A percentile compares a stretch with the other conserved stretches of the same genome.
Evolutionary conservation across 2,329 filamentous ascomycete species (phyloP).

Genomic region (Fusarium sp.): DNA sequence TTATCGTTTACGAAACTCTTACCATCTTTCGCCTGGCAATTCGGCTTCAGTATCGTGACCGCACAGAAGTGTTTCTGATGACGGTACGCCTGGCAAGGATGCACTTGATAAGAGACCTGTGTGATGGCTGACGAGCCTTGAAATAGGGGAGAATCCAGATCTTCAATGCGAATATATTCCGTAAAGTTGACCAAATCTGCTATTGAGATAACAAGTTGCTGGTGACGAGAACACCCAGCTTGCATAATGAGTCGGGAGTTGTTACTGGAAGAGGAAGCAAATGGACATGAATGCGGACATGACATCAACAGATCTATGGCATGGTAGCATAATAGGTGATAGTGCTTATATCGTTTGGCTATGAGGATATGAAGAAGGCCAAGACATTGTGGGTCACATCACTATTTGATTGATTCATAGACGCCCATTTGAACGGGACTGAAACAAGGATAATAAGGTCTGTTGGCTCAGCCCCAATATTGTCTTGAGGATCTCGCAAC

Average conservation of each 20-base stretch:
- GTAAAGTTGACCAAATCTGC: constrained; percentile 1
- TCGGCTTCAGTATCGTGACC: constrained; percentile 14
- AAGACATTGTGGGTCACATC: constrained; percentile 17
- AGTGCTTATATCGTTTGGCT: constrained; percentile 19
- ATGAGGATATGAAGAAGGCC: background rate
- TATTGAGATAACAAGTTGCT: background rate
- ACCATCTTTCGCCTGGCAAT: constrained; percentile 28
- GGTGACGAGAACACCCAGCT: background rate
- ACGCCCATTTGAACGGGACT: background rate
- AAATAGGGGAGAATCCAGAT: constrained; percentile 41
- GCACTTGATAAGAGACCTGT: background rate
- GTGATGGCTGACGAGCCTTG: constrained; percentile 17
- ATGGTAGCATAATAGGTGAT: background rate
- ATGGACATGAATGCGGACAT: background rate
- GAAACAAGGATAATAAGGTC: constrained; percentile 9
- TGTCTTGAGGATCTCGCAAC: constrained; percentile 20
- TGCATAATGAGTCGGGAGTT: background rate
- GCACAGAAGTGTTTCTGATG: background rate
- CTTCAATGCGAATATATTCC: constrained; percentile 39
- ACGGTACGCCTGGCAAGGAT: background rate
- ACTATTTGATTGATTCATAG: constrained; percentile 6
- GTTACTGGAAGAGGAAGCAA: background rate
- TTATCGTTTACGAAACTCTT: constrained; percentile 33
- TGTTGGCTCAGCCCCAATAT: constrained; percentile 1
- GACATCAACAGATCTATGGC: constrained; percentile 1